These are phyloP conservation scores for Talaromyces sp. DNA, from an alignment of 2,329 filamentous ascomycete genomes.

Conservation along the genomic window DNA sequence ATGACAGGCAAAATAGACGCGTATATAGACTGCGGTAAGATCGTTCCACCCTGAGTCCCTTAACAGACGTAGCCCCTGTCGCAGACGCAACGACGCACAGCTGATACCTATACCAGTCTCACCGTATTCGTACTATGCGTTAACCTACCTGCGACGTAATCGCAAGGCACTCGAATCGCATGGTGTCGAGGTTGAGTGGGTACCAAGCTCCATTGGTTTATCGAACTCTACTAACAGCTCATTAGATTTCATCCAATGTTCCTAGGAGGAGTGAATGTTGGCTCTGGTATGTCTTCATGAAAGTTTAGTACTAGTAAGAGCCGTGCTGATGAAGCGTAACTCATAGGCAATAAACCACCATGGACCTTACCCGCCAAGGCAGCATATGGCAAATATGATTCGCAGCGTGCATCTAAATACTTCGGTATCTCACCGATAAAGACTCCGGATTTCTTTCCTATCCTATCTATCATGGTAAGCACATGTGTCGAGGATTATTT, in stretches of 20 bases:
- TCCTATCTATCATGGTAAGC: conserved; percentile 56
- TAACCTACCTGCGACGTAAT: conserved; percentile 63
- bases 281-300: conserved; percentile 56
- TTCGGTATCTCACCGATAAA: conserved; percentile 46
- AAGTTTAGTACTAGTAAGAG: no score
- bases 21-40: conserved; percentile 27
- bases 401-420: conserved; percentile 53
- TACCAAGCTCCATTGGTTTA: neutral
- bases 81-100: neutral
- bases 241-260: conserved; percentile 72
- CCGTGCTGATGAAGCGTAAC: no score
- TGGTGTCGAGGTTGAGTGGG: conserved; percentile 68
- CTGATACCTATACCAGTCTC: conserved; percentile 57
- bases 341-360: conserved; percentile 69
- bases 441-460: conserved; percentile 55
- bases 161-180: conserved; percentile 58
- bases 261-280: conserved; percentile 67
- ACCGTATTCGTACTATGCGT: conserved; percentile 56
- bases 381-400: conserved; percentile 57
- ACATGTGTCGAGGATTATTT: neutral
- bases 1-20: conserved; percentile 29
- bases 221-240: neutral
- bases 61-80: neutral
- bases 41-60: neutral
- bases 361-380: conserved; percentile 72